phyloP scores from a whole-genome alignment of 805 yeast genomes.

The Kuraishia molischiana region DNA sequence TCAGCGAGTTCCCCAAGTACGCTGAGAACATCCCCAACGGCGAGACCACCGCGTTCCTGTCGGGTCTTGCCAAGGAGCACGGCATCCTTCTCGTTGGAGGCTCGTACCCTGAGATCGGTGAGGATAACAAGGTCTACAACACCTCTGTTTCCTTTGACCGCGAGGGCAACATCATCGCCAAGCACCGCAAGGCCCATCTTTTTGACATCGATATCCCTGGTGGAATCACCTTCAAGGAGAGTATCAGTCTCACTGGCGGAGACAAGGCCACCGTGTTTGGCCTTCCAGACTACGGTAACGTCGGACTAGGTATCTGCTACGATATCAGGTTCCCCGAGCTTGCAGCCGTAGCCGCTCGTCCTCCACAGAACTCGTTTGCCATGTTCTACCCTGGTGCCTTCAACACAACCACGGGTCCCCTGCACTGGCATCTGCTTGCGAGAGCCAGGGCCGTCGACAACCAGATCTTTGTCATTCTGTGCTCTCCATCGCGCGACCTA shows the following conservation, averaged over 20 bases:
- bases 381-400: slow-evolving; percentile 82
- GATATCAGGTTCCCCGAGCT: slow-evolving; percentile 77
- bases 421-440: slow-evolving; percentile 74
- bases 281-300: slow-evolving; percentile 51
- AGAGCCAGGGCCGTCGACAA: slow-evolving; percentile 69
- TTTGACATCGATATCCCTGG: slow-evolving; percentile 91
- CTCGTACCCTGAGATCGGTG: slow-evolving; percentile 75
- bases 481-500: slow-evolving; percentile 82
- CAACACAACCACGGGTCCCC: slow-evolving; percentile 77
- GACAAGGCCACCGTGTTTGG: slow-evolving; percentile 70
- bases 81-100: slow-evolving; percentile 76
- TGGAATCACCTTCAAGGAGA: slow-evolving; percentile 82
- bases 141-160: slow-evolving; percentile 67
- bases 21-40: slow-evolving; percentile 83
- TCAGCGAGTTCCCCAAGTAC: slow-evolving; percentile 74
- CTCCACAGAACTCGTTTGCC: slow-evolving; percentile 46
- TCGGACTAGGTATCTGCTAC: slow-evolving; percentile 83
- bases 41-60: slow-evolving; percentile 50
- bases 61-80: slow-evolving; percentile 56
- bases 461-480: slow-evolving; percentile 61
- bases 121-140: slow-evolving; percentile 53
- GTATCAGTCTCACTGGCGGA: slow-evolving; percentile 68
- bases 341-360: slow-evolving; percentile 58
- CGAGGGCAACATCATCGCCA: slow-evolving; percentile 68
- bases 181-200: slow-evolving; percentile 84